Evolutionary conservation across 73 alveolate genomes (phyloP), one percentile per base, ranked within the genome.

Genomic region (Paraurostyla sp.): DNA sequence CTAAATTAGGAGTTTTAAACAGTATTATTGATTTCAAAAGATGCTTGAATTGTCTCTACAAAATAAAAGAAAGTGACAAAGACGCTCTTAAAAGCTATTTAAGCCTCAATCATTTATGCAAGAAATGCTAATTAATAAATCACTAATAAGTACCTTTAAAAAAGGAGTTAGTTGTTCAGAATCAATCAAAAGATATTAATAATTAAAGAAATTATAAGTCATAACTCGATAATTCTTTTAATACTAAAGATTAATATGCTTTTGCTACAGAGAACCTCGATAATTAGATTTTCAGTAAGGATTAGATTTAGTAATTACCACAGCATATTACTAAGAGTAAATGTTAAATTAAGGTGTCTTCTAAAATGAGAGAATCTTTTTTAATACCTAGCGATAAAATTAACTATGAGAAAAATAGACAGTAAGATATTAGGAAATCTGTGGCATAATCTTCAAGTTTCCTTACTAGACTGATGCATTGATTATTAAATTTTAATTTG

Each of bases 401-500:
- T 11, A 60, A 60, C 27, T 29, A 60, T 27, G 22, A 45, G 25
- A 7, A 18, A 22, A 38, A 9, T 36, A 23, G 6, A 33, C 32
- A 15, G 36, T 16, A 65, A 9, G 82, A 65, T 40, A 30, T 65
- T 15, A 65, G 82, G 25, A 65, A 65, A 35, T 65, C 82, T 38
- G n/a, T 60, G 43, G 49, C 30, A 16, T n/a, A n/a, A n/a, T 27
- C 45, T 25, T 50, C 78, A 60, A 60, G 50, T 27, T 60, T 60
- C 51, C 45, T 60, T 60, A 60, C 15, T 27, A 60, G 78, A 60
- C 13, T 27, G 9, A 60, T 27, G n/a, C n/a, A n/a, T n/a, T n/a
- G n/a, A n/a, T n/a, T n/a, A n/a, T n/a, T n/a, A n/a, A n/a, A n/a
- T n/a, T n/a, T n/a, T n/a, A n/a, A n/a, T n/a, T n/a, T n/a, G n/a